Evolutionary conservation across 2,329 filamentous ascomycete genomes (phyloP).

Genomic region (Penicillium nordicum): DNA sequence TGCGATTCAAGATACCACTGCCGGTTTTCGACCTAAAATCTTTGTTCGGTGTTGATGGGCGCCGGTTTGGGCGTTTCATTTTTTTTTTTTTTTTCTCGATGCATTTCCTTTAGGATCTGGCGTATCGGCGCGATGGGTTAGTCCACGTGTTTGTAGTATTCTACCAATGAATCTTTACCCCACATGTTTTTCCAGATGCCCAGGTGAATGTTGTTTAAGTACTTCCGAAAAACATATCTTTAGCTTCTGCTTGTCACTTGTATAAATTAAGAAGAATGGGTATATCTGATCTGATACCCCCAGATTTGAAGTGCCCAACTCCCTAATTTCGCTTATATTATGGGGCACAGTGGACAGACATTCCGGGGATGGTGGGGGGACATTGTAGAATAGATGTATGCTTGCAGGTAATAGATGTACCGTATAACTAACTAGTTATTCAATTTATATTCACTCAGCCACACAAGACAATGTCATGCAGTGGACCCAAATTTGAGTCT

Average conservation of each 20-base stretch:
- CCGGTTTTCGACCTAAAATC: not conserved
- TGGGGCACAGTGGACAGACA: not conserved
- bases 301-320: not conserved
- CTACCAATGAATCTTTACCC: conserved; percentile 1
- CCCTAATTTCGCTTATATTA: not conserved
- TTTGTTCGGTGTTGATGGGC: conserved; percentile 8
- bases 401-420: not conserved
- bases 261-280: not conserved
- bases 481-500: not conserved
- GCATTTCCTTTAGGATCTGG: not conserved
- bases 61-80: not conserved
- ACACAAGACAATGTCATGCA: not conserved
- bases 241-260: not conserved
- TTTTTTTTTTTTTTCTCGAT: not conserved
- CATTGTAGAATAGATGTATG: not conserved
- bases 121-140: conserved; percentile 7
- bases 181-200: not conserved
- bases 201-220: not conserved
- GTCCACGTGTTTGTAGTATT: conserved; percentile 5
- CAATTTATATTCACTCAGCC: not conserved
- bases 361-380: not conserved
- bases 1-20: conserved; percentile 12
- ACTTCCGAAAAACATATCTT: not conserved
- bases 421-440: no score
- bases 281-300: not conserved